Evolutionary conservation across 108 stramenopile genomes (phyloP), one percentile per base, ranked within the genome.

Genomic region (Nitzschia inconspicua): DNA sequence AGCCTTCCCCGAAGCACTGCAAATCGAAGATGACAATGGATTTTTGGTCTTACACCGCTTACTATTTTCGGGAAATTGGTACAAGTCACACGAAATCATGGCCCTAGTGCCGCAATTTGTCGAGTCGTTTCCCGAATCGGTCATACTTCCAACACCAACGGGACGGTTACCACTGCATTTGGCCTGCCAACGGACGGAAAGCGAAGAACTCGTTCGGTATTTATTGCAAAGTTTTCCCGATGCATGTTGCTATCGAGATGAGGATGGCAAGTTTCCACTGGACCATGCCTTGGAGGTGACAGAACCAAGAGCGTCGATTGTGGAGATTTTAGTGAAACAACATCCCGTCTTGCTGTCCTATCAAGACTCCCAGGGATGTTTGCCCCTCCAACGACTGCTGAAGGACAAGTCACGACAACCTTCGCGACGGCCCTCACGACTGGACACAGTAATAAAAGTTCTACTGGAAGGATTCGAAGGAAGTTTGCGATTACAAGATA

Each of bases 11-110:
- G 50, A 56, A n/a, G 58, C 76, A 24, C 3, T 67, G 4, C 26
- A 28, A 11, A 32, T 39, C 8, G 23, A 36, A 11, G 76, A 77
- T 56, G 65, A 66, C 14, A 20, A 68, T 42, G 70, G 66, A 25
- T 55, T 51, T 22, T 18, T 68, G 30, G 70, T 70, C 4, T 34
- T 72, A 16, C 76, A 77, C 20, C 28, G 65, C 8, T 54, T 65
- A 2, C 16, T 67, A 19, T 35, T 51, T 6, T 10, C 34, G 26
- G 67, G 29, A 52, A 43, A 4, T 27, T 31, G 44, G 24, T 27
- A 53, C 19, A 37, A 31, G 9, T 25, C 28, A 11, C 18, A 43
- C 24, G 28, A 51, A 7, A 40, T 61, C 7, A 34, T 50, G 2
- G 29, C 54, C 28, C 14, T 54, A 23, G 4, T 54, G 20, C 0